Base-by-base conservation (phyloP, 2,329 filamentous ascomycete genomes). In the Aspergillus eucalypticola region DNA sequence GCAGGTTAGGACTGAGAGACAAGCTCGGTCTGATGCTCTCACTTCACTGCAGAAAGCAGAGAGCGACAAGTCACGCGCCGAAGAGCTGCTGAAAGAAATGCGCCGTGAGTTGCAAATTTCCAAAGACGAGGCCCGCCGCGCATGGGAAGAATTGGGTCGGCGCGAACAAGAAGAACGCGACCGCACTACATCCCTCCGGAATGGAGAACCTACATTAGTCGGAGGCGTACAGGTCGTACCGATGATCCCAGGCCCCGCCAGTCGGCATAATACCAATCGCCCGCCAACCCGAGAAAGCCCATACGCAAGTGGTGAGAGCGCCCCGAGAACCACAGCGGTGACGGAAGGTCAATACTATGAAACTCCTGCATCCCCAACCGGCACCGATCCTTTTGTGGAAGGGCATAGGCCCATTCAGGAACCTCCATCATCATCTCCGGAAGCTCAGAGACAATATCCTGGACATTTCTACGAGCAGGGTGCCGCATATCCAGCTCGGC, bases 161-260 rank as follows among this genome's bases (percentile, higher is more conserved):
- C 87, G 92, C 54, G 95, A 98, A 76, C 92, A 97, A 72, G 91
- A 96, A 76, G 94, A 97, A 76, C 87, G 94, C 5, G 93, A 97
- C 64, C 86, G 91, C 49, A 95, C 91, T 1, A 83, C 87, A 27
- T 92, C 91, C n/a, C 81, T 99, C 23, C 88, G 95, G 69, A 90
- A 90, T 64, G 95, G 95, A 6, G 88, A 92, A 61, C 91, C 94
- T 13, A 97, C 92, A 1, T 83, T 96, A 52, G 90, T 99, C 8
- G 92, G 93, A 52, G 94, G 94, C 44, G 92, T 98, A 11, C 93
- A 97, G 71, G 95, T 99, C 11, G 91, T 98, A 17, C 95, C 95
- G 6, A 96, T 96, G 91, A 88, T 88, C 49, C 88, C 90, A 66
- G 88, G 88, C 8, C 82, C 88, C 11, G 82, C 84, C 2, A 86